Evolutionary conservation across 2,329 filamentous ascomycete species (phyloP).

Genomic region (Madurella fahalii): DNA sequence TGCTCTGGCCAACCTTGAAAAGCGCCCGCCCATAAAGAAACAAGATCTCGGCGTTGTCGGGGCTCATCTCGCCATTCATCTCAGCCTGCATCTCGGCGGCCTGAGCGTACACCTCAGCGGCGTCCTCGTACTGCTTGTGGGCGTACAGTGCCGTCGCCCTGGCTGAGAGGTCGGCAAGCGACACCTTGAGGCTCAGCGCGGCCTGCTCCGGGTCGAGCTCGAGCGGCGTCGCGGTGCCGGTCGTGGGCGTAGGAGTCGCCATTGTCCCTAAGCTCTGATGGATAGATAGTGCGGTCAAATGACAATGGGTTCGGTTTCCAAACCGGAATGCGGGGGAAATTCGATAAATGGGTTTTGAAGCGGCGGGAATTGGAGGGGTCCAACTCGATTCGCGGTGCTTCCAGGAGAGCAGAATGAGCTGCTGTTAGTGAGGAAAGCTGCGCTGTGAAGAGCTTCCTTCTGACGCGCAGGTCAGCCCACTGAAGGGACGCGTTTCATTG

Average conservation of each 20-base stretch:
- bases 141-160: slow-evolving; percentile 82
- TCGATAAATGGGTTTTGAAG: background rate
- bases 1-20: slow-evolving; percentile 89
- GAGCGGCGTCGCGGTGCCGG: slow-evolving; percentile 32
- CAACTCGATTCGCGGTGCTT: background rate
- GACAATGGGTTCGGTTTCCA: background rate
- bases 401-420: background rate
- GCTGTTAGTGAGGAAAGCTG: slow-evolving; percentile 3
- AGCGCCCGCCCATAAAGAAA: slow-evolving; percentile 92
- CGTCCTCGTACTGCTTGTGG: slow-evolving; percentile 81
- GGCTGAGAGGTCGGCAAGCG: slow-evolving; percentile 72
- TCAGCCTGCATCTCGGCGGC: slow-evolving; percentile 87
- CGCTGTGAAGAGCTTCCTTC: slow-evolving; percentile 16
- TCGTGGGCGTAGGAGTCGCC: slow-evolving; percentile 27
- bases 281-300: background rate
- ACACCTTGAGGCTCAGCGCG: slow-evolving; percentile 47
- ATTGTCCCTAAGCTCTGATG: slow-evolving; percentile 14
- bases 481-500: slow-evolving; percentile 21
- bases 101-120: slow-evolving; percentile 81
- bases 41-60: slow-evolving; percentile 87
- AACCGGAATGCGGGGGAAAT: background rate
- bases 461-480: slow-evolving; percentile 12
- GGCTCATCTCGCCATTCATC: slow-evolving; percentile 86
- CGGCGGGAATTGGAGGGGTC: background rate
- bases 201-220: slow-evolving; percentile 34